Evolutionary conservation across 495 filamentous ascomycete species (phyloP), one percentile per base, ranked within the genome.

Genomic region (Halenospora varia): DNA sequence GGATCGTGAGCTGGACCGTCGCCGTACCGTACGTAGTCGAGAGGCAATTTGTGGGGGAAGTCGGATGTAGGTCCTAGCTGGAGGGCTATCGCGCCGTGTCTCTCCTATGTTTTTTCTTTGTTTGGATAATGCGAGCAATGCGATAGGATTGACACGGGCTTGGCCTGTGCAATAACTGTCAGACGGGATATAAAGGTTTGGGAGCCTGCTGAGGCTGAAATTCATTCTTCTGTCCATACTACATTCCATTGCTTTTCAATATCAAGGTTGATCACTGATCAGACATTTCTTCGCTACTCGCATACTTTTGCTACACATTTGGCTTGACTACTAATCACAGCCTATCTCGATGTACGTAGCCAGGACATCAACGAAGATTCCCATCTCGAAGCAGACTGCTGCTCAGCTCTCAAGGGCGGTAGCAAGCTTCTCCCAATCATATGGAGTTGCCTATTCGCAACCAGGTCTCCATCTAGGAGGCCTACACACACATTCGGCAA

Each of bases 291-390:
- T 35, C 29, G 4, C 29, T 35, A n/a, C 40, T 86, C 83, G 83
- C 86, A 86, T 57, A 82, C 83, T 2, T 76, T 68, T 48, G 77
- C 77, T 46, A 82, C 85, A 79, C 68, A 55, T 80, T 86, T 82
- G 63, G 29, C 29, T 35, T 35, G 29, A 35, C 13, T 13, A 35
- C 29, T 13, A 35, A 35, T 35, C 4, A 47, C 22, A 19, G 11
- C 15, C 2, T 15, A 22, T 15, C 26, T 51, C 61, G 51, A 66
- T 66, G 64, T 61, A 57, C 35, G 56, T 57, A 10, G 25, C 56
- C n/a, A 19, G 61, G 49, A 47, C 52, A 26, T n/a, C 61, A 50
- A 52, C 52, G 17, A 59, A 48, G 26, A 17, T 56, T 25, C 56
- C 56, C 2, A 29, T 59, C 25, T 60, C 56, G 11, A 60, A 60